These are phyloP conservation scores for Ceratocystiopsis minuta DNA, from an alignment of 2,329 filamentous ascomycete genomes.

Conservation along the genomic window DNA sequence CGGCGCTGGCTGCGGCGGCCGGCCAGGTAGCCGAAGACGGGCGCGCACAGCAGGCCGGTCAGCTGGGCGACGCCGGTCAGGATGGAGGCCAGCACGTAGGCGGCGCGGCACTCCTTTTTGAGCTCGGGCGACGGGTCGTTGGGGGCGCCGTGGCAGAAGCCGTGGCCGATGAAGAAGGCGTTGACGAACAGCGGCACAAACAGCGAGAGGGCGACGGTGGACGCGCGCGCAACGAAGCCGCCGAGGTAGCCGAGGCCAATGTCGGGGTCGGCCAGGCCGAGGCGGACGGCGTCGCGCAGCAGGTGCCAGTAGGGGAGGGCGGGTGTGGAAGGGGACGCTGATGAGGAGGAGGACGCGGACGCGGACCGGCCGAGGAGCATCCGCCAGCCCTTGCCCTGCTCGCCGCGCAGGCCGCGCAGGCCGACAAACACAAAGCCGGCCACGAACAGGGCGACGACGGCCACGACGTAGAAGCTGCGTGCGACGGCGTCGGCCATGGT, in stretches of 20 bases:
- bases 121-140: slow-evolving; percentile 52
- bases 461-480: slow-evolving; percentile 78
- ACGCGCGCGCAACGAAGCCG: slow-evolving; percentile 86
- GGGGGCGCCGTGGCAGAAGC: slow-evolving; percentile 54
- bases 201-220: slow-evolving; percentile 83
- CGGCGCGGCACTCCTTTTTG: slow-evolving; percentile 67
- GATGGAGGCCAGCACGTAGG: slow-evolving; percentile 75
- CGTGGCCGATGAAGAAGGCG: slow-evolving; percentile 67
- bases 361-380: slow-evolving; percentile 20
- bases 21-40: slow-evolving; percentile 73
- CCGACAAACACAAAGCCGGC: slow-evolving; percentile 64
- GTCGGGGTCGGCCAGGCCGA: slow-evolving; percentile 57
- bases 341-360: neutral
- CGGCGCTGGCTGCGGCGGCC: slow-evolving; percentile 30
- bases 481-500: slow-evolving; percentile 58
- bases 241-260: slow-evolving; percentile 82
- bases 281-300: slow-evolving; percentile 41
- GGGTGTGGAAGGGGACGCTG: neutral
- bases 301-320: slow-evolving; percentile 38
- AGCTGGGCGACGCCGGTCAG: slow-evolving; percentile 81
- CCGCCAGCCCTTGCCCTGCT: slow-evolving; percentile 58
- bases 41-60: slow-evolving; percentile 67
- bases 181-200: slow-evolving; percentile 92
- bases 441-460: slow-evolving; percentile 50
- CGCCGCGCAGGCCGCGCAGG: slow-evolving; percentile 48